Evolutionary conservation across 2,329 filamentous ascomycete species (phyloP).

Genomic region (Trichoderma afroharzianum): DNA sequence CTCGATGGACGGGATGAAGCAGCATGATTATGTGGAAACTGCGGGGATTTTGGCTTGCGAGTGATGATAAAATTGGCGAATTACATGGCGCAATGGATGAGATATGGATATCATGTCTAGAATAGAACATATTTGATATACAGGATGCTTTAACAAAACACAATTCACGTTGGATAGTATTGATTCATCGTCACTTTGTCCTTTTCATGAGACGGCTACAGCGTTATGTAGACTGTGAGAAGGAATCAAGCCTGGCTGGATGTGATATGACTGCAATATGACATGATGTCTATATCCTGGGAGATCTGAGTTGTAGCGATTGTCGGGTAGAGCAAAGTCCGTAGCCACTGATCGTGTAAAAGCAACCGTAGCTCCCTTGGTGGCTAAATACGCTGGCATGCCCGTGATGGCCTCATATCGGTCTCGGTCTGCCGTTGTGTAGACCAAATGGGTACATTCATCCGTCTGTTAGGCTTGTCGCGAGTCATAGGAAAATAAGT

Average conservation of each 20-base stretch:
- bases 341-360: no score
- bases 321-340: no score
- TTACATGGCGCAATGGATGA: not conserved
- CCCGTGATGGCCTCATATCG: no score
- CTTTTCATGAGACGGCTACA: not conserved
- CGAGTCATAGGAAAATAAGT: not conserved
- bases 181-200: not conserved
- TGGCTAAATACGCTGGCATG: no score
- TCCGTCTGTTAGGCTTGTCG: no score
- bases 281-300: no score
- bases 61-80: not conserved
- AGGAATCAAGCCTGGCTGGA: no score
- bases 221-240: not conserved
- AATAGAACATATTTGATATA: not conserved
- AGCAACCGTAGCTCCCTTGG: no score
- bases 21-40: not conserved
- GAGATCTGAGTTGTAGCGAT: no score
- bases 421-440: no score
- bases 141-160: not conserved
- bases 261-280: no score
- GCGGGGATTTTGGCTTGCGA: not conserved
- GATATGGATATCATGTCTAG: not conserved
- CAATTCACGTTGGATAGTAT: not conserved
- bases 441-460: not conserved
- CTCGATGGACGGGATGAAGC: conserved; percentile 44